Conservation (phyloP, 176 grass and related monocot genomes). For the Musa beccarii region DNA sequence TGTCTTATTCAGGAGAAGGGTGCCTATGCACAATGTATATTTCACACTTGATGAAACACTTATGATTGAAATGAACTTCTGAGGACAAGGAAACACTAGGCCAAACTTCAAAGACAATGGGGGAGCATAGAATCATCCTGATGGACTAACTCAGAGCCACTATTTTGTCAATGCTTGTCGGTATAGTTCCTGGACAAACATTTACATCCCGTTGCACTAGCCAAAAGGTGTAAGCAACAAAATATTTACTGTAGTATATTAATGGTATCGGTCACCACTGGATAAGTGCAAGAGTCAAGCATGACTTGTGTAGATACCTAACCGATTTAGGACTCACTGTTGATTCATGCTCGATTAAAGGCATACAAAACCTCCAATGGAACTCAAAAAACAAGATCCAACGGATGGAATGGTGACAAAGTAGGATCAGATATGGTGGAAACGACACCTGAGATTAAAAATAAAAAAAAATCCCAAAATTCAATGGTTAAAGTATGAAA, state of each 20-base stretch:
- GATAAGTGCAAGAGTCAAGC: neutral
- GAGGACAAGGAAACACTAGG: neutral
- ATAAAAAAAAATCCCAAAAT: neutral
- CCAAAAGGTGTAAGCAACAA: neutral
- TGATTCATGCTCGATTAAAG: neutral
- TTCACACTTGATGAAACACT: neutral
- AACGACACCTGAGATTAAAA: neutral
- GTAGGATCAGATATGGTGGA: neutral
- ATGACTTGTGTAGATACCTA: neutral
- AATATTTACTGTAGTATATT: neutral
- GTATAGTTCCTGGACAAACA: neutral
- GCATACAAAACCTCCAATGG: too few relatives aligned
- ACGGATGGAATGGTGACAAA: too few relatives aligned
- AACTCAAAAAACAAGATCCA: too few relatives aligned
- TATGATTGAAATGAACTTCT: neutral
- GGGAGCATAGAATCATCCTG: neutral
- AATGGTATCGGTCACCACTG: neutral
- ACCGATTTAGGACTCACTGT: neutral
- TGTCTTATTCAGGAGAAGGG: neutral
- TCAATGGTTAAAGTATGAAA: slow-evolving; percentile 10
- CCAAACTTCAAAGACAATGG: neutral
- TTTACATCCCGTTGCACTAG: neutral
- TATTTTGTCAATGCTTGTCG: neutral
- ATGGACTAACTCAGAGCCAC: neutral
- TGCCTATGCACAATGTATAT: neutral